Base-by-base conservation (phyloP, 352 stramenopile species). In the Aphanomyces invadans region DNA sequence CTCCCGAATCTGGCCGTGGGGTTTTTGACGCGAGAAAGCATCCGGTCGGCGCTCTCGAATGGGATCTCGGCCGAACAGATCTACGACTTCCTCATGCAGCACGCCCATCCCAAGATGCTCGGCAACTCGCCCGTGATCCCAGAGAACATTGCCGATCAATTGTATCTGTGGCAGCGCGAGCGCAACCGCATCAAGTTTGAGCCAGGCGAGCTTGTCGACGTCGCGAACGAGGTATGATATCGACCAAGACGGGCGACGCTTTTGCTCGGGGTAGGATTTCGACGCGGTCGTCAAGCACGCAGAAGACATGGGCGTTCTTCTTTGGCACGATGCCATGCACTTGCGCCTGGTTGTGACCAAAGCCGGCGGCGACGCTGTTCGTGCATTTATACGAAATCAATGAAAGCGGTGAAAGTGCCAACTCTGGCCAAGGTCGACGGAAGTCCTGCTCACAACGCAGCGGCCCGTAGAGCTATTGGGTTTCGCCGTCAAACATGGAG, bases 41-140 rank as follows among this genome's bases (percentile, higher is more conserved):
- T 97, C 53, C 85, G 88, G 7, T 90, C 81, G 39, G 88, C 88
- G 63, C 74, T 97, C 11, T 91, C 90, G 62, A 83, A 93, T 56
- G 89, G 89, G 53, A 96, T 97, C 70, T 95, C 87, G 32, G 88
- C 87, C 21, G 80, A 94, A 65, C 87, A 96, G 68, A 96, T 97
- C 31, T 92, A 96, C 66, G 81, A 96, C 74, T 97, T 96, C 69
- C 62, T 97, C 15, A 91, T 91, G 73, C 88, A 92, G 67, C 85
- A 95, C 60, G 86, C 83, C 19, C 87, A 95, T 70, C 83, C 85
- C 17, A 89, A 88, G 52, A 92, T 92, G 81, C 75, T 81, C 4
- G 62, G 68, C 45, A 90, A 91, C 69, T 78, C 48, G 2, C 83
- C 83, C 5, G 76, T 94, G 46, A 87, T 95, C 57, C 87, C 87